Conservation (phyloP, 1,284 basidiomycete genomes). For the Puccinia coronata region DNA sequence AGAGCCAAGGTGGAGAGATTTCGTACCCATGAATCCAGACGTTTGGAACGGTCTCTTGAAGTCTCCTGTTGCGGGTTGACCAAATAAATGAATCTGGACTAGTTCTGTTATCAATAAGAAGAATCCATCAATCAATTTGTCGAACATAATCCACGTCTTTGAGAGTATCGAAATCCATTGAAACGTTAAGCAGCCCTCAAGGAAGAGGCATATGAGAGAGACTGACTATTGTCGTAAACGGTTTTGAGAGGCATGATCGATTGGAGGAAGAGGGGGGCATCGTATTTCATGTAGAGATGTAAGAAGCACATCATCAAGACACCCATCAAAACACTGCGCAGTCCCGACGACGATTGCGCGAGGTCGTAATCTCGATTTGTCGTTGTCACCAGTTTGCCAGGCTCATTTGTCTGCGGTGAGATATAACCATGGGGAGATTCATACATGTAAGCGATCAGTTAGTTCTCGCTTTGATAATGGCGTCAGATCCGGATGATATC, state of each 20-base stretch:
- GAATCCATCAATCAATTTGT: not conserved
- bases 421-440: no score
- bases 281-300: conserved; percentile 66
- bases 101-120: conserved; percentile 24
- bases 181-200: not conserved
- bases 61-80: conserved; percentile 42
- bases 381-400: conserved; percentile 81
- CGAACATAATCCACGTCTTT: not conserved
- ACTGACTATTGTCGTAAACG: conserved; percentile 71
- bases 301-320: conserved; percentile 79
- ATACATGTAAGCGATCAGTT: not conserved
- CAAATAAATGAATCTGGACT: conserved; percentile 46
- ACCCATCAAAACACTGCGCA: conserved; percentile 71
- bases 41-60: conserved; percentile 46
- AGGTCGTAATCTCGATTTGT: conserved; percentile 93
- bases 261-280: conserved; percentile 88
- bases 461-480: no score
- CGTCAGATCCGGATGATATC: not conserved
- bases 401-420: conserved; percentile 66
- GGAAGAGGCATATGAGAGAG: not conserved
- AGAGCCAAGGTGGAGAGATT: not conserved
- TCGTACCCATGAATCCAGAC: conserved; percentile 46
- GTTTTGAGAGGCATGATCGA: conserved; percentile 83
- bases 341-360: conserved; percentile 55
- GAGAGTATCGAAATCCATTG: not conserved